Evolutionary conservation across 345 rosid species (phyloP).

Genomic region (Rubroshorea leprosula): DNA sequence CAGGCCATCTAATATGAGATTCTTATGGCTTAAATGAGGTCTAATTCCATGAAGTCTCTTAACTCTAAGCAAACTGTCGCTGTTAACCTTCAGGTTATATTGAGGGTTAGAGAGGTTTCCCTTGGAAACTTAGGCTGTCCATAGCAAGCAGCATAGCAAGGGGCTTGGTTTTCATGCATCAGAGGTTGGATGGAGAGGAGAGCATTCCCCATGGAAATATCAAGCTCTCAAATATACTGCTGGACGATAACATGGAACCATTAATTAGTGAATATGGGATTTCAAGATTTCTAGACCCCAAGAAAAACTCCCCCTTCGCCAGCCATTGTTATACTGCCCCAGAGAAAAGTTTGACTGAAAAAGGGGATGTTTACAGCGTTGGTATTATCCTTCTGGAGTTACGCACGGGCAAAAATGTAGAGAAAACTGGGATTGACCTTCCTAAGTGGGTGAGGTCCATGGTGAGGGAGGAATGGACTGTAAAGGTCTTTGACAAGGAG

Average conservation of each 20-base stretch:
- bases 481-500: conserved; percentile 22
- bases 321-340: neutral
- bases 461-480: conserved; percentile 75
- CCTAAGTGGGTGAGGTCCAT: conserved; percentile 60
- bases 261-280: conserved; percentile 45
- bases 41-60: neutral
- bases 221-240: conserved; percentile 54
- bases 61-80: neutral
- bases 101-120: conserved; percentile 44
- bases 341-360: neutral
- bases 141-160: conserved; percentile 44
- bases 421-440: conserved; percentile 46
- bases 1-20: no score
- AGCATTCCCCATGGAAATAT: conserved; percentile 53
- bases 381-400: conserved; percentile 47
- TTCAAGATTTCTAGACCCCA: conserved; percentile 28
- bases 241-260: conserved; percentile 36
- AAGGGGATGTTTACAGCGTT: neutral
- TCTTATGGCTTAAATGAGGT: no score
- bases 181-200: conserved; percentile 21
- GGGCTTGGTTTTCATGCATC: conserved; percentile 46
- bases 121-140: conserved; percentile 46
- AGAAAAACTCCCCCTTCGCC: neutral
- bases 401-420: conserved; percentile 47
- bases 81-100: conserved; percentile 34